These are phyloP conservation scores for Tylopilus subfusipes DNA, from an alignment of 768 basidiomycete genomes.

Conservation along the genomic window DNA sequence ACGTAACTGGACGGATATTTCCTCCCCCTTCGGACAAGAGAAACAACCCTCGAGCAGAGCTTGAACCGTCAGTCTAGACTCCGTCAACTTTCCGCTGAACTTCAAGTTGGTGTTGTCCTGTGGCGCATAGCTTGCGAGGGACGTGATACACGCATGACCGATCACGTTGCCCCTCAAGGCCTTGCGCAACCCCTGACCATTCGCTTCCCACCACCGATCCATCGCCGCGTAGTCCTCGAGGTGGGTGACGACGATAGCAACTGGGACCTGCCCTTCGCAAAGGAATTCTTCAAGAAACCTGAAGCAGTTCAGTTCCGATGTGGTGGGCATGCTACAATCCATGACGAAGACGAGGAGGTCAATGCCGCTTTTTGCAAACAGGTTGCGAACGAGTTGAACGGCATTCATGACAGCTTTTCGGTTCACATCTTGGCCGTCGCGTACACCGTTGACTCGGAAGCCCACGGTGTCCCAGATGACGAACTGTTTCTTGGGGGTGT, in stretches of 20 bases:
- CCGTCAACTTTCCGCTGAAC: background rate
- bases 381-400: constrained; percentile 21
- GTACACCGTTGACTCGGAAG: background rate
- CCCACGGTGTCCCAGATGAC: constrained; percentile 1
- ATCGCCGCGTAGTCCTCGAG: constrained; percentile 23
- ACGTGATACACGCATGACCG: constrained; percentile 22
- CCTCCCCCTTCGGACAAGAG: background rate
- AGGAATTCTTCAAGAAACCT: constrained; percentile 30
- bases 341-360: constrained; percentile 35
- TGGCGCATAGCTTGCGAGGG: background rate
- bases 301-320: constrained; percentile 26
- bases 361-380: constrained; percentile 17
- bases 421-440: background rate
- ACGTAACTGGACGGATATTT: too few species aligned
- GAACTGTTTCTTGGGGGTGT: background rate
- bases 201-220: constrained; percentile 23
- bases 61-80: constrained; percentile 1
- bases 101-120: background rate
- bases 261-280: constrained; percentile 31
- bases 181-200: background rate
- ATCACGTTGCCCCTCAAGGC: background rate
- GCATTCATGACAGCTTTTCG: constrained; percentile 7
- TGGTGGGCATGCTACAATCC: constrained; percentile 25
- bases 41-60: constrained; percentile 2
- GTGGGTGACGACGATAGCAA: constrained; percentile 33